Conservation (phyloP, 768 basidiomycete species). For the Tylopilus felleus region DNA sequence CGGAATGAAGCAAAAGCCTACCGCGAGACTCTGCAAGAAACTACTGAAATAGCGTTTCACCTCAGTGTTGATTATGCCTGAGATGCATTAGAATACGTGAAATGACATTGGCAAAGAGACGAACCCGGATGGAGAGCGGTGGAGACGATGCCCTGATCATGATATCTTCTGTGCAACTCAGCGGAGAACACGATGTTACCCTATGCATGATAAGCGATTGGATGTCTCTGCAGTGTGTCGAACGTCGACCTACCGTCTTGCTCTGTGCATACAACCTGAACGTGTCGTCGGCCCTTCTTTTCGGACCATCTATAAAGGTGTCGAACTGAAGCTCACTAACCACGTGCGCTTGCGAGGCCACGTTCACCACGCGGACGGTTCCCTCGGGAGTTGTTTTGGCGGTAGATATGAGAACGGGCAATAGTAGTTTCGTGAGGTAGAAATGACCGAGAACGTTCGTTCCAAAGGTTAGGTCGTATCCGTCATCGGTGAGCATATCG, state of each 20-base stretch:
- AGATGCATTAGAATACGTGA: background rate
- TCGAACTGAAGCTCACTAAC: conserved; percentile 32
- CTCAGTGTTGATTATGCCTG: conserved; percentile 5
- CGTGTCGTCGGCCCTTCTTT: conserved; percentile 25
- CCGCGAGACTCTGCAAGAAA: background rate
- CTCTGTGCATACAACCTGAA: conserved; percentile 30
- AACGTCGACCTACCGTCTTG: conserved; percentile 7
- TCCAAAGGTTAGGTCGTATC: conserved; percentile 8
- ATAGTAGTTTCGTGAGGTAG: conserved; percentile 5
- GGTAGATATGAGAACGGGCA: conserved; percentile 19
- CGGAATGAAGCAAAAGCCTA: too few relatives aligned
- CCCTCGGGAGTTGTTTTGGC: conserved; percentile 22
- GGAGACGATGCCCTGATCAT: conserved; percentile 43
- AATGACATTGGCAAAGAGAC: background rate
- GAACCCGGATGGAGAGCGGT: conserved; percentile 43
- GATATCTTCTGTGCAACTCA: conserved; percentile 46
- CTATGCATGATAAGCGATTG: conserved; percentile 20
- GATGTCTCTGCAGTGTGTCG: too few relatives aligned
- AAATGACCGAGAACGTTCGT: conserved; percentile 10
- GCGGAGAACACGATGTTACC: conserved; percentile 43
- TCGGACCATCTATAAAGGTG: conserved; percentile 37
- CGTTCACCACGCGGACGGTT: conserved; percentile 33
- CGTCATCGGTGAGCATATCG: conserved; percentile 6
- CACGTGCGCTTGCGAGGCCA: conserved; percentile 20
- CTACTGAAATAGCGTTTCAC: background rate